phyloP scores from a whole-genome alignment of 2,329 filamentous ascomycete genomes.

The Iodosphaeria phyllophila region DNA sequence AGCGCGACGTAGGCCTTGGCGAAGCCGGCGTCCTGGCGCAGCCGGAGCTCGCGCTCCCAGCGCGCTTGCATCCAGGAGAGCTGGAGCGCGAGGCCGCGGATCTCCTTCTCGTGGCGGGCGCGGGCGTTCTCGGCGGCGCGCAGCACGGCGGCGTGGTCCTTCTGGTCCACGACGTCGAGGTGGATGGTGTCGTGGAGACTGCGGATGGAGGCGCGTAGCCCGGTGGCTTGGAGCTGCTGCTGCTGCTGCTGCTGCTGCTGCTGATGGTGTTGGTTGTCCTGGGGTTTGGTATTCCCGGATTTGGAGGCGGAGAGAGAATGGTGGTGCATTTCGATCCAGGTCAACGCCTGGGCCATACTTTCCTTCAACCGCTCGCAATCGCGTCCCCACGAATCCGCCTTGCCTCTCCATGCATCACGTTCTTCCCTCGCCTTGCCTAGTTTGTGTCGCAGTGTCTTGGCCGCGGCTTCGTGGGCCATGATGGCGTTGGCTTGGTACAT shows the following conservation, averaged over 20 bases:
- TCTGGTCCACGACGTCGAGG: constrained; percentile 24
- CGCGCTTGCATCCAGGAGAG: constrained; percentile 79
- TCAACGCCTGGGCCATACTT: constrained; percentile 17
- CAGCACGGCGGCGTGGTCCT: constrained; percentile 26
- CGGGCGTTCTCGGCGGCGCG: constrained; percentile 42
- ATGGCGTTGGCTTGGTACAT: constrained; percentile 50
- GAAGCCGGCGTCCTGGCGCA: constrained; percentile 65
- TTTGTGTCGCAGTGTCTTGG: constrained; percentile 43
- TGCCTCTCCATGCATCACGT: constrained; percentile 33
- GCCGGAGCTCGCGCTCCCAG: constrained; percentile 60
- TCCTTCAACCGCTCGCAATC: constrained; percentile 28
- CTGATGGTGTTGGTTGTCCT: too few relatives aligned
- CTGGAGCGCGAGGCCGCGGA: constrained; percentile 71
- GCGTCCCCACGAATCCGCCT: constrained; percentile 32
- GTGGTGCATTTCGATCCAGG: constrained; percentile 16
- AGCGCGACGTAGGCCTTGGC: constrained; percentile 71
- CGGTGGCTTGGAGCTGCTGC: constrained; percentile 8
- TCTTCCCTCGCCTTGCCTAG: constrained; percentile 53
- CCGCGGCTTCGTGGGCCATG: constrained; percentile 32
- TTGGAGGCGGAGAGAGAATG: too few relatives aligned
- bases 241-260: constrained; percentile 6
- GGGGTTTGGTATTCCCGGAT: too few relatives aligned
- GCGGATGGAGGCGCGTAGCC: constrained; percentile 5
- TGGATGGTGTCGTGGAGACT: constrained; percentile 23
- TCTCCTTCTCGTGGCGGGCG: constrained; percentile 52